Percentiles rank a stretch among this genome's conserved stretches.
Evolutionary conservation across 805 yeast species (phyloP).

Genomic region (Myxozyma sirexii): DNA sequence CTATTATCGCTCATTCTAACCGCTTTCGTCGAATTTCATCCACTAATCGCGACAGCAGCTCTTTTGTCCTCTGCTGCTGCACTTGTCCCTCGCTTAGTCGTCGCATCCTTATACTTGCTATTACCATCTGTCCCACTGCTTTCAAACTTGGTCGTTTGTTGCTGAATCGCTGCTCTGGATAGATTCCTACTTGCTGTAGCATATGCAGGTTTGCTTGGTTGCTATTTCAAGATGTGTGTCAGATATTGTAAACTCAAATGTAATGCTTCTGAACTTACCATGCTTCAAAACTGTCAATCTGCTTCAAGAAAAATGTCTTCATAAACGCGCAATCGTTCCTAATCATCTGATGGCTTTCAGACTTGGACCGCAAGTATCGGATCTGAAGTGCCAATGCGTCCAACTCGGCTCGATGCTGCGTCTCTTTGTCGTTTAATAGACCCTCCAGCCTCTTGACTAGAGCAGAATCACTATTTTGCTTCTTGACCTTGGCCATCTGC

Average conservation of each 20-base stretch:
- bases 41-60: not conserved
- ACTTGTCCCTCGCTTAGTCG: slow-evolving; percentile 33
- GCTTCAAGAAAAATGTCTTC: slow-evolving; percentile 40
- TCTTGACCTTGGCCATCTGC: not conserved
- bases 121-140: slow-evolving; percentile 37
- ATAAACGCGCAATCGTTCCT: slow-evolving; percentile 42
- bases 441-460: not conserved
- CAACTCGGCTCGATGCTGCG: slow-evolving; percentile 24
- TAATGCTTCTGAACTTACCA: slow-evolving; percentile 18
- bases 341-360: slow-evolving; percentile 31
- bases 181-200: slow-evolving; percentile 39
- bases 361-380: slow-evolving; percentile 32
- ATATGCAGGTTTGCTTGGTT: slow-evolving; percentile 39
- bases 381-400: slow-evolving; percentile 33
- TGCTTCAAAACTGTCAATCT: slow-evolving; percentile 40
- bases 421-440: not conserved
- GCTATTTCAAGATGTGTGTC: slow-evolving; percentile 2
- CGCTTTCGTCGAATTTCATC: slow-evolving; percentile 2
- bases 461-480: not conserved
- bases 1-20: not conserved
- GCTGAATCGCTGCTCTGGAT: slow-evolving; percentile 36
- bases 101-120: slow-evolving; percentile 41
- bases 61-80: slow-evolving; percentile 1
- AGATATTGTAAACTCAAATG: not conserved
- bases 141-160: slow-evolving; percentile 33